Evolutionary conservation across 352 stramenopile genomes (phyloP), one percentile per base, ranked within the genome.

Genomic region (Pythium dissimile): DNA sequence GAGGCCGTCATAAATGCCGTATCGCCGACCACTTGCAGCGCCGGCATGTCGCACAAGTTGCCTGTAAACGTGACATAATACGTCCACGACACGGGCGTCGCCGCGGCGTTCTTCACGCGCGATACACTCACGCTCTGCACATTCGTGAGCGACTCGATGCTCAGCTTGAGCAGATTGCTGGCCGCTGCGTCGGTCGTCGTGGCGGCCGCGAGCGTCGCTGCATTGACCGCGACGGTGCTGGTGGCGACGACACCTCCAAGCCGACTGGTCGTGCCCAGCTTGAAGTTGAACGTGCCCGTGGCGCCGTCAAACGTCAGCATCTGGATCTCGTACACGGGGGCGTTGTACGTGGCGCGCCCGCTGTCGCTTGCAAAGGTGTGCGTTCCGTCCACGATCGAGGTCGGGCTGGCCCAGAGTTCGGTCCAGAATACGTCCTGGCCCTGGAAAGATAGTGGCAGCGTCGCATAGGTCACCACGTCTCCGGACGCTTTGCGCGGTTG

Each of bases 371-470:
- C 86, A 69, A 97, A 98, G 3, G 55, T 54, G 59, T 98, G 87
- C 3, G 92, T 97, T 9, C 91, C 92, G 52, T 97, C 84, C 18
- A 96, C 48, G 2, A 96, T 66, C 13, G 75, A 76, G 4, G 86
- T 72, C 7, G 80, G 69, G 3, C 86, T 86, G 8, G 80, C 81
- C 89, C 93, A 98, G 12, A 98, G 63, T 63, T 99, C 96, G 1
- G 94, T 98, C 75, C 96, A 99, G 64, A 99, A 99, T 1, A 91
- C 37, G 68, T 99, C 96, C 13, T 79, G 72, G 5, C 94, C 94
- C 64, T 90, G 77, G 54, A 98, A 98, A 23, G 68, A 82, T 1
- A 72, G 42, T 0, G 88, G 77, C 11, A 84, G 62, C 12, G 77
- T 88, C 10, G 77, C 75, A 53, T 99, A 97, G 24, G 80, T 92